Evolutionary conservation across 2,329 filamentous ascomycete genomes (phyloP).

Genomic region (Sporothrix protearum): DNA sequence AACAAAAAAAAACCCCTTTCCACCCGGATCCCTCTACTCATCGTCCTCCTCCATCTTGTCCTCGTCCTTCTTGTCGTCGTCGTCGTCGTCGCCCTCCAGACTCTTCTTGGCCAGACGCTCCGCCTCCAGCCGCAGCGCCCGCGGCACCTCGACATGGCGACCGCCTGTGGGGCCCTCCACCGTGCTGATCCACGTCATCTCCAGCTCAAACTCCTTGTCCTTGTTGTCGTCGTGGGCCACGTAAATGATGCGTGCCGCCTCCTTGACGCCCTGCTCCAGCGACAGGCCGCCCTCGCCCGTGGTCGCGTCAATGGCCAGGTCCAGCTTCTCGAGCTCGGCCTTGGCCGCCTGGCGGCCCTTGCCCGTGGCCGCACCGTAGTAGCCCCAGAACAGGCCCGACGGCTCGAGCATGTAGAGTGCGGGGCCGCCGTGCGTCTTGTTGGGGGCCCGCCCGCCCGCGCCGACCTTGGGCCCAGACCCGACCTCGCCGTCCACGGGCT

Average conservation of each 20-base stretch:
- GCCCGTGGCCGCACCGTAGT: slow-evolving; percentile 95
- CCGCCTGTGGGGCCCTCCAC: slow-evolving; percentile 85
- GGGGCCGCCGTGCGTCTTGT: slow-evolving; percentile 79
- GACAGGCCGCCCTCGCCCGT: slow-evolving; percentile 60
- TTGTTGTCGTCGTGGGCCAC: slow-evolving; percentile 98
- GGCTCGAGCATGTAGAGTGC: slow-evolving; percentile 99
- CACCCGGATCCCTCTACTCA: not conserved
- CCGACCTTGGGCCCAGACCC: slow-evolving; percentile 74
- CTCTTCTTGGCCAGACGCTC: slow-evolving; percentile 89
- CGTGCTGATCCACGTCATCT: slow-evolving; percentile 97
- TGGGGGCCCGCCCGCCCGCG: slow-evolving; percentile 74
- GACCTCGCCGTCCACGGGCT: slow-evolving; percentile 85
- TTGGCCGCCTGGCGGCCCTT: slow-evolving; percentile 97
- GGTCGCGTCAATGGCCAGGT: slow-evolving; percentile 61
- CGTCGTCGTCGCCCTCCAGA: slow-evolving; percentile 81
- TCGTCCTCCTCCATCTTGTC: slow-evolving; percentile 79
- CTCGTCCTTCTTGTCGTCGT: slow-evolving; percentile 63
- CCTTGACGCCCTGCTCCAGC: slow-evolving; percentile 84
- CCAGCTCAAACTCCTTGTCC: slow-evolving; percentile 98
- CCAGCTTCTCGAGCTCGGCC: slow-evolving; percentile 96
- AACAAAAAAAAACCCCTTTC: not conserved
- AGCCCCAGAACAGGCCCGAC: slow-evolving; percentile 95
- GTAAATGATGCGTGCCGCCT: slow-evolving; percentile 95
- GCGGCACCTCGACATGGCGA: slow-evolving; percentile 87
- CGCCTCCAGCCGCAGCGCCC: slow-evolving; percentile 84